A percentile compares a stretch with the other conserved stretches of the same genome.
phyloP scores from a whole-genome alignment of 139 green algal genomes.

The Coccomyxa sp. region DNA sequence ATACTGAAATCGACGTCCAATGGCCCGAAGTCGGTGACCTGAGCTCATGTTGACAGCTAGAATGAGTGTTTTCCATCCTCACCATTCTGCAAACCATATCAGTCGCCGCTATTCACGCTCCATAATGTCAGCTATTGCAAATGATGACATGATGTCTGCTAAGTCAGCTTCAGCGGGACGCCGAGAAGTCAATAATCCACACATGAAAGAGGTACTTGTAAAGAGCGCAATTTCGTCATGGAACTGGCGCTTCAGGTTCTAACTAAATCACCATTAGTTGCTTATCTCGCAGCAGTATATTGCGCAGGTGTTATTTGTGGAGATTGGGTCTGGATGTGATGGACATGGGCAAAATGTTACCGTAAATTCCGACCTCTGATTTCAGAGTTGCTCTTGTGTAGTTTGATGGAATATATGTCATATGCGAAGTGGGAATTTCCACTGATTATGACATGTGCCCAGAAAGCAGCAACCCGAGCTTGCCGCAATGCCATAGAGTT shows the following conservation, averaged over 20 bases:
- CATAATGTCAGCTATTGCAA: too few relatives aligned
- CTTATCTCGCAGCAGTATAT: neutral
- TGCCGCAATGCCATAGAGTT: slow-evolving; percentile 50
- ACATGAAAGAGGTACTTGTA: neutral
- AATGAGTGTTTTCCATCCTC: too few relatives aligned
- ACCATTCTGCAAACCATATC: too few relatives aligned
- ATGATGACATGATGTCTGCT: too few relatives aligned
- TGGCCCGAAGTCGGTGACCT: too few relatives aligned
- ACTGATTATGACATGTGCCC: neutral
- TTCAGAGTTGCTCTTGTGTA: neutral
- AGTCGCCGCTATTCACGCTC: too few relatives aligned
- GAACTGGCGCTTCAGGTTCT: neutral
- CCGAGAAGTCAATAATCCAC: neutral
- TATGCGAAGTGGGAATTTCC: too few relatives aligned
- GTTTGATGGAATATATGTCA: too few relatives aligned
- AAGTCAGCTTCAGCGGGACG: neutral
- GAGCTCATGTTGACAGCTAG: too few relatives aligned
- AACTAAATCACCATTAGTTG: neutral
- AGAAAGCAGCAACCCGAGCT: slow-evolving; percentile 33
- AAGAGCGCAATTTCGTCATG: neutral
- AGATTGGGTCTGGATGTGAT: slow-evolving; percentile 16
- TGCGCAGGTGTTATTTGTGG: slow-evolving; percentile 22
- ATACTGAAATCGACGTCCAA: too few relatives aligned
- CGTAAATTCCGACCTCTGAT: neutral
- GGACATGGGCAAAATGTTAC: slow-evolving; percentile 21